Evolutionary conservation across 2,329 filamentous ascomycete species (phyloP), one percentile per base, ranked within the genome.

Genomic region (Penicillium glabrum): DNA sequence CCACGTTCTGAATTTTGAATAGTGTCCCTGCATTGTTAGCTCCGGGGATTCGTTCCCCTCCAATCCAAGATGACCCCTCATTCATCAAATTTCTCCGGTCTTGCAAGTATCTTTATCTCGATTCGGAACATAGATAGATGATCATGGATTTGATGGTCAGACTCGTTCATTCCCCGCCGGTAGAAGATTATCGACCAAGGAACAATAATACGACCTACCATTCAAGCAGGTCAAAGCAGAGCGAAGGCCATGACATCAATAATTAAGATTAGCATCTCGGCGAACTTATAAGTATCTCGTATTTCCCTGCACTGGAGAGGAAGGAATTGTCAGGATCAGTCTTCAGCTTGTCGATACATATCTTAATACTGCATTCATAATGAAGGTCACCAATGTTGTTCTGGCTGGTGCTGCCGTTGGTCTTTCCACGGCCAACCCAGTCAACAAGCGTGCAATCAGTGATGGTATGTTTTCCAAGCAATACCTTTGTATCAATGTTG

Each of bases 351-450:
- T 35, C 9, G 8, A 23, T 49, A 37, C 26, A 33, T 5, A 26
- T 10, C 16, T 11, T 9, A 3, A 23, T 24, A 48, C 19, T 7
- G 23, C 10, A 23, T 16, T 16, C 19, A 49, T 26, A 33, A 61
- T 61, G 57, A 61, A 56, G 52, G 26, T 61, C 41, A 55, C 57
- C 31, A 60, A 49, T 16, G 31, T 57, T 50, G 46, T 50, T 23
- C 37, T 61, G 57, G 47, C 57, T 24, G 46, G 54, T 26, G 57
- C 54, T 35, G 31, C 49, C 7, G 23, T 58, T 19, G 54, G 53
- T 21, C 50, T 56, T 49, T 51, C 53, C 37, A 48, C 54, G 9
- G 59, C 59, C 13, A 23, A 46, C 24, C 59, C 59, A 11, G 45
- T 60, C 21, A 26, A 41, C 24, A 61, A 54, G 52, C 59, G 54